These are phyloP conservation scores for Nidula niveotomentosa DNA, from an alignment of 1,284 basidiomycete genomes.

Conservation along the genomic window DNA sequence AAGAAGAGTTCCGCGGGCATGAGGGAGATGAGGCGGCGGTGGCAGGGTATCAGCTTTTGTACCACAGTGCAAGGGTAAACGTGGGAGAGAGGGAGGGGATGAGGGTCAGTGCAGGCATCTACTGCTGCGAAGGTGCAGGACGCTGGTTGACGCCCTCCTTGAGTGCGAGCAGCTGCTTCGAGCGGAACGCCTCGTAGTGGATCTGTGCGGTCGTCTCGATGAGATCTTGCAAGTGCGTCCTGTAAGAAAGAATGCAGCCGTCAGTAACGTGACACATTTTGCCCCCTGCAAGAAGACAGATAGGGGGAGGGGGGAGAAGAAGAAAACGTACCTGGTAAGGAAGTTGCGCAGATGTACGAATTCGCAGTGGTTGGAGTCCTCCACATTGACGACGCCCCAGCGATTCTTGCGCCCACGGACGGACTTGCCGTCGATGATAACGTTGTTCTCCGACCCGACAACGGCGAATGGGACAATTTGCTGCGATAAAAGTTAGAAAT, in stretches of 20 bases:
- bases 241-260: constrained; percentile 19
- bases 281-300: not conserved
- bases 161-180: constrained; percentile 92
- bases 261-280: not conserved
- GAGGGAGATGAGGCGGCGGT: no score
- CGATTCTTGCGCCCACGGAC: constrained; percentile 97
- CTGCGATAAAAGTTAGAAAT: constrained; percentile 34
- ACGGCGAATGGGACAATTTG: constrained; percentile 96
- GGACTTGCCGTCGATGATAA: constrained; percentile 94
- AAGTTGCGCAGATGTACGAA: constrained; percentile 98
- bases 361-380: constrained; percentile 97
- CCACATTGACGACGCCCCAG: constrained; percentile 98
- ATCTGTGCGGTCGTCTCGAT: constrained; percentile 99
- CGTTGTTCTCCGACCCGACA: constrained; percentile 92
- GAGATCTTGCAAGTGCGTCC: constrained; percentile 96
- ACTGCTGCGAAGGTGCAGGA: constrained; percentile 33
- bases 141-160: constrained; percentile 79
- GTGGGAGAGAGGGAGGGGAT: no score
- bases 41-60: no score
- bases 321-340: constrained; percentile 70
- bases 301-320: not conserved
- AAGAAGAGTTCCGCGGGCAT: no score
- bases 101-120: constrained; percentile 5
- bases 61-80: no score
- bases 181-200: constrained; percentile 99